Evolutionary conservation across 1,139 yeast species (phyloP).

Genomic region (Chernovozyma aurita): DNA sequence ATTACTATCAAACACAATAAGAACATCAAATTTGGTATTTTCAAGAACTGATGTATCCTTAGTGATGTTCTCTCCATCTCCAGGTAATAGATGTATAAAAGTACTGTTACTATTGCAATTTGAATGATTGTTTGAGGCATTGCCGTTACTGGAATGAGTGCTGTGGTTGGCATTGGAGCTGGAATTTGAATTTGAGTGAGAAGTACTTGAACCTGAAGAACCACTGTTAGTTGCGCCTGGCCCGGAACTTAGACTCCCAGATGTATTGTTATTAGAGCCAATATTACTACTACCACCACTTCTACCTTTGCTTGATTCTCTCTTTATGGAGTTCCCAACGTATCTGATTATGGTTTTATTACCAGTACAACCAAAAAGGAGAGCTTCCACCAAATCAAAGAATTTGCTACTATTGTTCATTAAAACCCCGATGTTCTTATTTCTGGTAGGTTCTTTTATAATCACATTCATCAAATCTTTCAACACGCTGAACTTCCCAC

Average conservation of each 20-base stretch:
- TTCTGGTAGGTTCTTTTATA: slow-evolving; percentile 27
- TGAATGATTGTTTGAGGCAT: not conserved
- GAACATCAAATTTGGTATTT: slow-evolving; percentile 47
- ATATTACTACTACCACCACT: not conserved
- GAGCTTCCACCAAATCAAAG: slow-evolving; percentile 75
- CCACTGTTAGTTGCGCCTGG: not conserved
- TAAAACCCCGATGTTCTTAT: slow-evolving; percentile 37
- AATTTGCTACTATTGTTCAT: slow-evolving; percentile 39
- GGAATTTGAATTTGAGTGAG: not conserved
- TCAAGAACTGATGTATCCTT: slow-evolving; percentile 21
- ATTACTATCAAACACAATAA: slow-evolving; percentile 70
- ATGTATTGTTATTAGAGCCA: slow-evolving; percentile 7
- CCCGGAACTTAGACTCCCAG: not conserved
- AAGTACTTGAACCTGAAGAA: slow-evolving; percentile 3
- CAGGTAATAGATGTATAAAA: slow-evolving; percentile 41
- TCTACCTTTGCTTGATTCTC: slow-evolving; percentile 31
- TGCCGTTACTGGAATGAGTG: slow-evolving; percentile 7
- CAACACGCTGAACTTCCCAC: slow-evolving; percentile 79
- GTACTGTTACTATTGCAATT: slow-evolving; percentile 10
- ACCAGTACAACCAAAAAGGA: slow-evolving; percentile 64
- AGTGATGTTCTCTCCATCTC: slow-evolving; percentile 30
- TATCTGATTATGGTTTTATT: slow-evolving; percentile 54
- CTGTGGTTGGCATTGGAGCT: slow-evolving; percentile 8
- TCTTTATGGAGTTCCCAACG: slow-evolving; percentile 49
- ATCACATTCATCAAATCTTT: slow-evolving; percentile 52